phyloP scores from a whole-genome alignment of 2,329 filamentous ascomycete species.

The Thelonectria blattea region DNA sequence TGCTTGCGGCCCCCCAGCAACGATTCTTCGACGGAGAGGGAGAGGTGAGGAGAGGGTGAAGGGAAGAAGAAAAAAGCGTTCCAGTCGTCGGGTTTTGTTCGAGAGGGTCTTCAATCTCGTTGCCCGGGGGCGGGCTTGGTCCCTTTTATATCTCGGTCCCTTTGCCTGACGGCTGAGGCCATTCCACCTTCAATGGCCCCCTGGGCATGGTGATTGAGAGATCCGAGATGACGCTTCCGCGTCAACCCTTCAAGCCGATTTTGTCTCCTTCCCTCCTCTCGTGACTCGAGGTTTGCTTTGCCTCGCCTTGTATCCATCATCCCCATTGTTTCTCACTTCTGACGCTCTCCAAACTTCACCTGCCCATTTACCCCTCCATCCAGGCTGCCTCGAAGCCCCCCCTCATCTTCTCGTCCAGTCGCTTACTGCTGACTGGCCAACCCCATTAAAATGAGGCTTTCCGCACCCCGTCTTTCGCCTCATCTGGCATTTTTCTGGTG shows the following conservation, averaged over 20 bases:
- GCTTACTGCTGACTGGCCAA: neutral
- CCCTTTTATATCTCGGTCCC: slow-evolving; percentile 37
- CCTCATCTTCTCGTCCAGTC: slow-evolving; percentile 14
- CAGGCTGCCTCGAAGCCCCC: slow-evolving; percentile 16
- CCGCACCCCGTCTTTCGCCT: slow-evolving; percentile 20
- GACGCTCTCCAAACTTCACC: slow-evolving; percentile 2
- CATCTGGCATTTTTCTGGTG: slow-evolving; percentile 28
- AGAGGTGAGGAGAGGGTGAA: slow-evolving; percentile 12
- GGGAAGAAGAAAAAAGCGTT: slow-evolving; percentile 13
- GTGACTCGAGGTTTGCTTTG: slow-evolving; percentile 15
- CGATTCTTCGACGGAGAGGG: slow-evolving; percentile 24
- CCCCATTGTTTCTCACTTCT: neutral
- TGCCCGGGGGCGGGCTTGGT: slow-evolving; percentile 28
- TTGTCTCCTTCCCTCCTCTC: slow-evolving; percentile 14
- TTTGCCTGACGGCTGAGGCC: slow-evolving; percentile 34
- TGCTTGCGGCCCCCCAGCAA: slow-evolving; percentile 33
- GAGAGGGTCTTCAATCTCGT: slow-evolving; percentile 22
- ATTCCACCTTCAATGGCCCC: slow-evolving; percentile 10
- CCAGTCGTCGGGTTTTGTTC: slow-evolving; percentile 14
- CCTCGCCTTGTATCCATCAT: slow-evolving; percentile 1
- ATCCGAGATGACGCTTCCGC: slow-evolving; percentile 14
- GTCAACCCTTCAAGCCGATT: neutral
- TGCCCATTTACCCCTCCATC: slow-evolving; percentile 25
- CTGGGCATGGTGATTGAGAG: slow-evolving; percentile 8
- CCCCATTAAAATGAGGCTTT: slow-evolving; percentile 32